Conservation (phyloP, 768 basidiomycete genomes). For the Lactarius indigo region DNA sequence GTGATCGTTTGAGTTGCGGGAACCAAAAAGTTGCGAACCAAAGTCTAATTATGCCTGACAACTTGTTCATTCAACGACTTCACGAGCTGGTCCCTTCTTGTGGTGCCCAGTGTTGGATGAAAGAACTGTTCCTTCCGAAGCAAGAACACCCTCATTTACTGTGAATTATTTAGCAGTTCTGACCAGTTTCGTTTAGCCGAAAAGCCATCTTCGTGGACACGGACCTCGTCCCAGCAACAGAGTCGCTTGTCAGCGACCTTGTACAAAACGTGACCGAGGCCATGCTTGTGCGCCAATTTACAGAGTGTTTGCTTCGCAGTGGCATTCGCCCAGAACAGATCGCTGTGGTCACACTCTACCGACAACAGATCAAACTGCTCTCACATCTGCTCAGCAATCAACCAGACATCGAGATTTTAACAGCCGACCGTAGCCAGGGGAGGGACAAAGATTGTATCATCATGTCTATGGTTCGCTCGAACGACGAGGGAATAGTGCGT, state of each 20-base stretch:
- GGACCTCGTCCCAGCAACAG: constrained; percentile 70
- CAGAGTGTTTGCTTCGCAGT: constrained; percentile 57
- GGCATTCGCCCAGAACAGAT: constrained; percentile 71
- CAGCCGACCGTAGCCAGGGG: constrained; percentile 92
- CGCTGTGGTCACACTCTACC: constrained; percentile 87
- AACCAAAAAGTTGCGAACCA: constrained; percentile 63
- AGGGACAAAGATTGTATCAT: constrained; percentile 94
- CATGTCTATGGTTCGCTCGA: constrained; percentile 89
- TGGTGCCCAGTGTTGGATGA: constrained; percentile 65
- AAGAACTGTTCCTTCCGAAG: constrained; percentile 60
- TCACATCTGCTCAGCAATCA: constrained; percentile 55
- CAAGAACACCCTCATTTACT: constrained; percentile 34
- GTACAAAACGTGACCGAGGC: constrained; percentile 90
- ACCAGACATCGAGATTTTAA: constrained; percentile 74
- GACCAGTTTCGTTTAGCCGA: constrained; percentile 44
- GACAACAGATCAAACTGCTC: constrained; percentile 92
- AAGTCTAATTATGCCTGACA: constrained; percentile 51
- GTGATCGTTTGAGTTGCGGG: constrained; percentile 74
- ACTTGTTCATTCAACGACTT: constrained; percentile 40
- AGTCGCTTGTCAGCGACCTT: constrained; percentile 81
- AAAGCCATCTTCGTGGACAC: constrained; percentile 95
- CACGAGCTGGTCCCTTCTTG: constrained; percentile 39
- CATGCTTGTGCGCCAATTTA: constrained; percentile 59
- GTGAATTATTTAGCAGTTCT: background rate
- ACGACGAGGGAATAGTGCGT: constrained; percentile 69